Evolutionary conservation across 148 eudicot genomes (phyloP), one percentile per base, ranked within the genome.

Genomic region (Oxyria digyna): DNA sequence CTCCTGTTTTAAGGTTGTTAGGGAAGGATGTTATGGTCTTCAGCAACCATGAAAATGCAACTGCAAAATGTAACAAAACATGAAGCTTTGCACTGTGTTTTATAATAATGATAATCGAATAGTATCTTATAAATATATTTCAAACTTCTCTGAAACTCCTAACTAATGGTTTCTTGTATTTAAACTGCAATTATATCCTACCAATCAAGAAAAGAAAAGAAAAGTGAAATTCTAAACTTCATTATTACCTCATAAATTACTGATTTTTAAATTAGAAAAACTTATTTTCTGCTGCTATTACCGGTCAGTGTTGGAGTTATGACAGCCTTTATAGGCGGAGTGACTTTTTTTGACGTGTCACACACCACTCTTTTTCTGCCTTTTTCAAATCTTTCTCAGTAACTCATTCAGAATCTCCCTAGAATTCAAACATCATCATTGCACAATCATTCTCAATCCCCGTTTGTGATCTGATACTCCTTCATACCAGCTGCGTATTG

Each of bases 21-120:
- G 98, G 98, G 8, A 93, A 89, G 77, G 78, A 93, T 78, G 77
- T 93, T 50, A 87, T 82, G 87, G 94, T 93, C 67, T 78, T 79
- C 57, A 93, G 79, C 73, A 86, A 69, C 46, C 84, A 81, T 48
- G 86, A 83, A 50, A 71, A 66, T 50, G 52, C 72, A 66, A 62
- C 42, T 69, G 71, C 78, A 71, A 59, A 59, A 6, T 29, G 52
- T 46, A 46, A 46, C 23, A 18, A 46, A n/a, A 46, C 18, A 46
- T 46, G 52, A 46, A n/a, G 23, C 4, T 18, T 46, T 18, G 18
- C 21, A 46, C 7, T 23, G 1, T 46, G 52, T 46, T 46, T 46
- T 4, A 18, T 6, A n/a, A 46, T 46, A 46, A 46, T 46, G 52
- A 4, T 46, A n/a, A n/a, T n/a, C 23, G 23, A 46, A 46, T n/a